Percentiles rank a stretch among this genome's conserved stretches.
Evolutionary conservation across 306 rosid species (phyloP).

Genomic region (Mimosa pudica): DNA sequence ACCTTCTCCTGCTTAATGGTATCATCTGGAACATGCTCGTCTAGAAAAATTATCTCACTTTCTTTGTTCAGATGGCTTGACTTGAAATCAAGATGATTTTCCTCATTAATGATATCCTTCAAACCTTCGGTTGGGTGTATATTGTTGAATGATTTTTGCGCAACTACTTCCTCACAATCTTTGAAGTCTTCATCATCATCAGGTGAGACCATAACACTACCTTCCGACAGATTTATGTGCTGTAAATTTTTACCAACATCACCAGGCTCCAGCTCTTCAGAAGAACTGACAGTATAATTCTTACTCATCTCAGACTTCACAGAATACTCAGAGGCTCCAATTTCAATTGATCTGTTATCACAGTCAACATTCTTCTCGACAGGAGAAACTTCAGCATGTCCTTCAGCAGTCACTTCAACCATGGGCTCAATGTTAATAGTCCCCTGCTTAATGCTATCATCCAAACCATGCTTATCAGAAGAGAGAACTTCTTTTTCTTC

Average conservation of each 20-base stretch:
- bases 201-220: conserved; percentile 24
- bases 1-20: conserved; percentile 28
- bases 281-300: conserved; percentile 21
- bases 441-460: conserved; percentile 35
- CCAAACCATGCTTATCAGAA: conserved; percentile 42
- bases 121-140: conserved; percentile 36
- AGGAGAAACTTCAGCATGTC: conserved; percentile 41
- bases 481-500: conserved; percentile 39
- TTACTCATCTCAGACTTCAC: conserved; percentile 37
- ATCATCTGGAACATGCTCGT: conserved; percentile 37
- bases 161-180: conserved; percentile 44
- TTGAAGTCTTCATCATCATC: conserved; percentile 39
- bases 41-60: conserved; percentile 34
- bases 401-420: conserved; percentile 43
- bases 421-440: conserved; percentile 30
- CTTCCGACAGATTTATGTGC: conserved; percentile 33
- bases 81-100: conserved; percentile 32
- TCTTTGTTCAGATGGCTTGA: conserved; percentile 39
- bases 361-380: conserved; percentile 31
- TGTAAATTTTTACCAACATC: conserved; percentile 29
- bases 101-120: conserved; percentile 24
- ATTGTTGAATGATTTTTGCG: conserved; percentile 34
- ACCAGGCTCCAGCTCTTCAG: conserved; percentile 43
- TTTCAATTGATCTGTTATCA: conserved; percentile 39
- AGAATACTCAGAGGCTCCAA: conserved; percentile 36